Evolutionary conservation across 2,329 filamentous ascomycete genomes (phyloP).

Genomic region (Cercospora berteroae): DNA sequence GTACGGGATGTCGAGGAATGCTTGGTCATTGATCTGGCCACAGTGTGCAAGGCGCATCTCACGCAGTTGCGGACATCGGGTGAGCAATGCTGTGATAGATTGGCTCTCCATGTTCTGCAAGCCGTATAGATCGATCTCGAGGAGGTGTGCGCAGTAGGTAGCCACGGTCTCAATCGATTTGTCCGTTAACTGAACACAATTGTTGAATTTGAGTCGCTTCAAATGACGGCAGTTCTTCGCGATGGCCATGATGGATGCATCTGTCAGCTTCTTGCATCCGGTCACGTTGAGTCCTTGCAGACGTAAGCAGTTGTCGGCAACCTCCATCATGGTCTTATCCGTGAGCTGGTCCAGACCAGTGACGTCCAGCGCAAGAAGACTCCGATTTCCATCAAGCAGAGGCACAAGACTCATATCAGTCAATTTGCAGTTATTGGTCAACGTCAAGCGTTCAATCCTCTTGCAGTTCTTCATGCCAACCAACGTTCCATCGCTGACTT

Average conservation of each 20-base stretch:
- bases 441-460: constrained; percentile 83
- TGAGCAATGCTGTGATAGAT: constrained; percentile 77
- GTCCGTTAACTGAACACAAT: constrained; percentile 81
- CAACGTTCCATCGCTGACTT: constrained; percentile 87
- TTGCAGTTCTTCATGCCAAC: constrained; percentile 79
- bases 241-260: constrained; percentile 77
- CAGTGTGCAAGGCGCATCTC: constrained; percentile 87
- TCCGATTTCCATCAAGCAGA: constrained; percentile 73
- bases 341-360: constrained; percentile 79
- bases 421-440: constrained; percentile 83
- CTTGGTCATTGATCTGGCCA: constrained; percentile 77
- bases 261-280: constrained; percentile 77
- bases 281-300: constrained; percentile 94
- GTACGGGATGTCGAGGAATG: constrained; percentile 75
- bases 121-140: constrained; percentile 93
- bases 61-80: constrained; percentile 76
- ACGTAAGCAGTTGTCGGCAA: constrained; percentile 77
- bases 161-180: constrained; percentile 81
- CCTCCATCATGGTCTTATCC: constrained; percentile 71
- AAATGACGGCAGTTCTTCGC: constrained; percentile 81
- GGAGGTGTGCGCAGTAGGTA: constrained; percentile 81
- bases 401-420: constrained; percentile 80
- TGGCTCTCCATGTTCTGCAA: constrained; percentile 78
- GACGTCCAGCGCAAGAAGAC: constrained; percentile 85
- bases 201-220: constrained; percentile 94